Conservation (phyloP, 768 basidiomycete genomes). For the Holtermanniella nyarrowii region DNA sequence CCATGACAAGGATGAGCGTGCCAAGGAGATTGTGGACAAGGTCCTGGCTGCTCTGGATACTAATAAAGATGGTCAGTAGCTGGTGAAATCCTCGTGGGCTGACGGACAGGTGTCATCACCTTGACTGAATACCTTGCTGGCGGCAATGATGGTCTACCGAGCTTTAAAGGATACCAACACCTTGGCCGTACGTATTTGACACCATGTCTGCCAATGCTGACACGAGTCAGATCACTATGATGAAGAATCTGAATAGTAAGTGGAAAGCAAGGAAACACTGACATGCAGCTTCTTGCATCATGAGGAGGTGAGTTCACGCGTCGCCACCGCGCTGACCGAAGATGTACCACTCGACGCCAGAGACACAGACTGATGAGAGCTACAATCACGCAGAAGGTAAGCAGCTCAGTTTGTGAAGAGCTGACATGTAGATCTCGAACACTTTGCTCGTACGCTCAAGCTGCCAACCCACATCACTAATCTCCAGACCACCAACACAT, state of each 20-base stretch:
- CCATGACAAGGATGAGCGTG: conserved; percentile 71
- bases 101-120: conserved; percentile 10
- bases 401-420: conserved; percentile 23
- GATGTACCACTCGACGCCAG: conserved; percentile 86
- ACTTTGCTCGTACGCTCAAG: conserved; percentile 53
- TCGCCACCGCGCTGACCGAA: conserved; percentile 37
- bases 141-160: conserved; percentile 37
- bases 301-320: conserved; percentile 55
- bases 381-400: conserved; percentile 85
- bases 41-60: conserved; percentile 65
- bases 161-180: conserved; percentile 37
- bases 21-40: conserved; percentile 60
- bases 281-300: conserved; percentile 54
- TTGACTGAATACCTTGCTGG: conserved; percentile 37
- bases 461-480: conserved; percentile 1
- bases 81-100: background rate
- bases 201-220: background rate
- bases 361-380: conserved; percentile 91
- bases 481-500: conserved; percentile 63
- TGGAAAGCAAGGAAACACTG: background rate
- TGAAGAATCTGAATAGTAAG: conserved; percentile 42
- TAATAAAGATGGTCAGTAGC: conserved; percentile 59
- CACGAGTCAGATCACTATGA: conserved; percentile 31
- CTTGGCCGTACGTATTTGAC: conserved; percentile 34
- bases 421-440: conserved; percentile 49